Percentiles rank a stretch among this genome's conserved stretches.
Conservation (phyloP, 2,329 filamentous ascomycete genomes). For the Hirsutella minnesotensis region DNA sequence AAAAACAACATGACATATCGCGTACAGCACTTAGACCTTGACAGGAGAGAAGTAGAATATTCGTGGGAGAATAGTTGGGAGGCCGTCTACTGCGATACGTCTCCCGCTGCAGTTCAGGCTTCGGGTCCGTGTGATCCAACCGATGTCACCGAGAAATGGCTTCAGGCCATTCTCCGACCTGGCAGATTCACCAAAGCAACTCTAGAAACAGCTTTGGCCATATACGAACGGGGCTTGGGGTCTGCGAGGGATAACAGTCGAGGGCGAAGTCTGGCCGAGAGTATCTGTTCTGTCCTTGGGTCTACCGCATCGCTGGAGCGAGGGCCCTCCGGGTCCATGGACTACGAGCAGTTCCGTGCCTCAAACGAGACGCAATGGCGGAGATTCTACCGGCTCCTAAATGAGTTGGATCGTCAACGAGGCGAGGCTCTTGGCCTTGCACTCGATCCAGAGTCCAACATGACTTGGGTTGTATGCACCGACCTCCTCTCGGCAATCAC, state of each 20-base stretch:
- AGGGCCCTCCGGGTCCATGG: constrained; percentile 50
- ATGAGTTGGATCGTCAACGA: constrained; percentile 76
- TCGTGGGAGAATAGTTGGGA: constrained; percentile 62
- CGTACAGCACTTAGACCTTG: constrained; percentile 61
- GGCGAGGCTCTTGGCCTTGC: constrained; percentile 71
- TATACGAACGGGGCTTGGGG: constrained; percentile 59
- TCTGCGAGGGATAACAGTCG: constrained; percentile 23
- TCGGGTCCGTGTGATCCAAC: constrained; percentile 53
- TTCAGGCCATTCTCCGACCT: constrained; percentile 71
- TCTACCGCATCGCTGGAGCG: constrained; percentile 56
- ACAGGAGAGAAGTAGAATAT: constrained; percentile 48
- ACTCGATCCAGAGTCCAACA: constrained; percentile 56
- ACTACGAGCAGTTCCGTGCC: constrained; percentile 62
- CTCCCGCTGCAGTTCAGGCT: constrained; percentile 39
- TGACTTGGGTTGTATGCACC: constrained; percentile 76
- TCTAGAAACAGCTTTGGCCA: constrained; percentile 69
- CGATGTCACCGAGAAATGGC: constrained; percentile 74
- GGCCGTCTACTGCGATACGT: constrained; percentile 50
- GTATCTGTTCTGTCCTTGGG: constrained; percentile 61
- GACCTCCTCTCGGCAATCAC: constrained; percentile 72
- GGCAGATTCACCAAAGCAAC: constrained; percentile 70
- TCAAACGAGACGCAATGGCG: constrained; percentile 79
- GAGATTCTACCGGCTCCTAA: constrained; percentile 73
- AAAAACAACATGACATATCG: constrained; percentile 74
- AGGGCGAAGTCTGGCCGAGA: constrained; percentile 56